Conservation (phyloP, 768 basidiomycete species). For the Nidularia pulvinata region DNA sequence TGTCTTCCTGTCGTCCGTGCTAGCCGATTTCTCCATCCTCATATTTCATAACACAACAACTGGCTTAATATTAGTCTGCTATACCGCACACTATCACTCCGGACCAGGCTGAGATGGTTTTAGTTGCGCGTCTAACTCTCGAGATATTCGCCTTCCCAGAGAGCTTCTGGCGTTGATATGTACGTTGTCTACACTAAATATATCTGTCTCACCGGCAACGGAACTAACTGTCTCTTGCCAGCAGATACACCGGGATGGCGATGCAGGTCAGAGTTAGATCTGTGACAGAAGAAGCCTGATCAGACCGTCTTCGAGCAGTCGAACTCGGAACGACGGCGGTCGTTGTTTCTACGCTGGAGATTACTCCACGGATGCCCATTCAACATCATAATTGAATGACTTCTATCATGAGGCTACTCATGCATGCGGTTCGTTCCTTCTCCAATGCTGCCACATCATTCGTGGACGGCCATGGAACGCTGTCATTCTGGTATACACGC, state of each 20-base stretch:
- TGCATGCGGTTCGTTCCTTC: conserved; percentile 10
- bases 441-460: conserved; percentile 5
- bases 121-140: no score
- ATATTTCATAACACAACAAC: no score
- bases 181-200: no score
- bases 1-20: no score
- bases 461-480: not conserved
- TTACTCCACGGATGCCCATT: not conserved
- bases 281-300: not conserved
- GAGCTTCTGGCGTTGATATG: no score
- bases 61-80: no score
- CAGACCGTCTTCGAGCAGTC: not conserved
- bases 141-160: no score
- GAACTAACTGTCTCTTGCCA: no score
- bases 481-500: not conserved
- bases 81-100: no score
- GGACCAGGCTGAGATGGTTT: no score
- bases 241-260: not conserved
- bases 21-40: no score
- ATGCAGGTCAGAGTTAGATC: not conserved
- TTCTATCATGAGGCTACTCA: conserved; percentile 8
- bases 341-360: not conserved
- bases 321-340: not conserved
- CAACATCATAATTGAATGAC: not conserved
- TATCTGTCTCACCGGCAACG: no score